A percentile compares a stretch with the other conserved stretches of the same genome.
phyloP scores from a whole-genome alignment of 164 flowering plant genomes.

The Nymphaea thermarum region DNA sequence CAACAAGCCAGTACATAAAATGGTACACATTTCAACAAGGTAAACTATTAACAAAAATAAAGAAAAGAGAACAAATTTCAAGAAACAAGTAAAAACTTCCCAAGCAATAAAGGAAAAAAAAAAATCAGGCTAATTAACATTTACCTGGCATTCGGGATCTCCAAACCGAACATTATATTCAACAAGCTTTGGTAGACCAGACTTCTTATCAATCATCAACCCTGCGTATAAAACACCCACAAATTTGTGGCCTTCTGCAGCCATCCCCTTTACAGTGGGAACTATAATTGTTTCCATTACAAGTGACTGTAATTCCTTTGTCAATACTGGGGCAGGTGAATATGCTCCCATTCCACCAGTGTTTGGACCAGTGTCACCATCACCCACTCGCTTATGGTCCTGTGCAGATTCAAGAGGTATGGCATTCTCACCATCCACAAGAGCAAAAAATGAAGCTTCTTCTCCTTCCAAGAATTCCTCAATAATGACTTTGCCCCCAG shows the following conservation, averaged over 20 bases:
- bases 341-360: constrained; percentile 99
- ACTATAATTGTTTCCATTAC: constrained; percentile 78
- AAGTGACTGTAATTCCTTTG: constrained; percentile 56
- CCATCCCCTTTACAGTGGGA: constrained; percentile 92
- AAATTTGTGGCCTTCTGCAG: constrained; percentile 86
- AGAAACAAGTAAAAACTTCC: neutral
- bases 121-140: neutral
- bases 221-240: constrained; percentile 96
- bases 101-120: neutral
- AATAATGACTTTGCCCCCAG: constrained; percentile 66
- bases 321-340: constrained; percentile 88
- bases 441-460: constrained; percentile 95
- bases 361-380: constrained; percentile 95
- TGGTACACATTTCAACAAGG: too few species aligned
- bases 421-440: constrained; percentile 93
- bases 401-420: constrained; percentile 93
- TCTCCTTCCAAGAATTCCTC: constrained; percentile 96
- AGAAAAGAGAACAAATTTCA: neutral
- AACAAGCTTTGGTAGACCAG: constrained; percentile 82
- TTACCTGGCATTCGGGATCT: constrained; percentile 98
- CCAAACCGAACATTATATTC: constrained; percentile 98
- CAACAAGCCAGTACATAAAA: too few species aligned
- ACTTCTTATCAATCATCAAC: constrained; percentile 90
- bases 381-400: constrained; percentile 95
- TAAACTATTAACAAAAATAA: too few species aligned